Evolutionary conservation across 1,284 basidiomycete genomes (phyloP), one percentile per base, ranked within the genome.

Genomic region (Tilletia indica): DNA sequence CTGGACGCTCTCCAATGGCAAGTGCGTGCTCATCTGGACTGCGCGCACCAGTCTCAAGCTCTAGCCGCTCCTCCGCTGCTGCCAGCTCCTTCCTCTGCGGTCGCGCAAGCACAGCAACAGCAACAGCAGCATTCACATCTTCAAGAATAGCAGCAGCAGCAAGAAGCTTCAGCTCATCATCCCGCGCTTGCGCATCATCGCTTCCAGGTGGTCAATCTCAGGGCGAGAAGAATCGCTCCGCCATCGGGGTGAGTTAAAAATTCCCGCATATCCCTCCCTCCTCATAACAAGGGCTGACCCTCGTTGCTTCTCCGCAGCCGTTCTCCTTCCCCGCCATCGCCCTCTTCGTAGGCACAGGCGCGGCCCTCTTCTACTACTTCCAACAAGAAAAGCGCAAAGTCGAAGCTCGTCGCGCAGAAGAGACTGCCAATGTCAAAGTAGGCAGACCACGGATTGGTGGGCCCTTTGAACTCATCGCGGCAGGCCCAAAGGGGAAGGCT

Each of bases 351-450:
- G 86, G 88, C 0, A 92, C 93, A 0, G 95, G 95, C 4, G 86
- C 88, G 4, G 94, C 91, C 0, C 87, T 99, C 39, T 93, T 91
- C 82, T 90, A 88, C 78, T 98, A 98, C 87, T 98, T 99, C 85
- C 89, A 90, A 68, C 87, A 89, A 70, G 94, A 97, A 85, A 98
- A 98, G 86, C 68, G 69, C n/a, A 74, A 75, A 34, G 73, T 83
- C 2, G 77, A 75, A 8, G 74, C 76, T 63, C 51, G 74, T 4
- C 70, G 75, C 39, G 72, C 72, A 38, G 73, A 72, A 16, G 80
- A 79, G 68, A 77, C 75, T 2, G 76, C 77, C 4, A 67, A 73
- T 14, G 78, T 77, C 64, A 76, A 87, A 48, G 85, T 89, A n/a
- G 89, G 89, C 1, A 85, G 86, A 72, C 88, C 96, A 0, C 88